A percentile compares a stretch with the other conserved stretches of the same genome.
phyloP scores from a whole-genome alignment of 2,329 filamentous ascomycete species.

The Lasiodiplodia sp. region DNA sequence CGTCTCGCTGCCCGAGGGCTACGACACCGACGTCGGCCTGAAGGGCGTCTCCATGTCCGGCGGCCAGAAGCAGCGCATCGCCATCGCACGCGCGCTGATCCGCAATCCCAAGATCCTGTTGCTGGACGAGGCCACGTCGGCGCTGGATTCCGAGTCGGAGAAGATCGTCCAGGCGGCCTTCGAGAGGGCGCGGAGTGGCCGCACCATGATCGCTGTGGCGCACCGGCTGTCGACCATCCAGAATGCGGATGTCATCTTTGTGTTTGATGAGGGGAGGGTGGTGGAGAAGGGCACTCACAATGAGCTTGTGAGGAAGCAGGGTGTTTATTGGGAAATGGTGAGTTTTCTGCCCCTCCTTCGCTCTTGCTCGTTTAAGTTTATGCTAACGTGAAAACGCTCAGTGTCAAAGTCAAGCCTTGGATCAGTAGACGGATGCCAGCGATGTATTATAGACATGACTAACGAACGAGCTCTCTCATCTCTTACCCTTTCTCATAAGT shows the following conservation, averaged over 20 bases:
- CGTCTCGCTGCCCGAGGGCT: constrained; percentile 67
- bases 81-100: constrained; percentile 85
- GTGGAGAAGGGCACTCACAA: constrained; percentile 88
- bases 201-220: constrained; percentile 94
- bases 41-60: constrained; percentile 87
- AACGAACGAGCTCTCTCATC: background rate
- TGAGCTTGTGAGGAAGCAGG: constrained; percentile 50
- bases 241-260: constrained; percentile 92
- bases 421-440: background rate
- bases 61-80: constrained; percentile 90
- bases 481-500: no score
- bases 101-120: constrained; percentile 82
- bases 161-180: constrained; percentile 82
- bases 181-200: constrained; percentile 81
- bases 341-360: background rate
- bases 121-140: constrained; percentile 41
- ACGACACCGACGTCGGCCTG: constrained; percentile 83
- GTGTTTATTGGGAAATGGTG: constrained; percentile 49
- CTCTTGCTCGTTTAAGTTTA: no score
- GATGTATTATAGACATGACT: background rate
- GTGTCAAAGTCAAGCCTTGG: constrained; percentile 6
- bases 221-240: constrained; percentile 92
- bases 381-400: background rate
- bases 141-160: constrained; percentile 58
- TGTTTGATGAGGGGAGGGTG: constrained; percentile 87